Percentiles rank a stretch among this genome's conserved stretches.
phyloP scores from a whole-genome alignment of 352 stramenopile genomes.

The Phytopythium oedochilum region DNA sequence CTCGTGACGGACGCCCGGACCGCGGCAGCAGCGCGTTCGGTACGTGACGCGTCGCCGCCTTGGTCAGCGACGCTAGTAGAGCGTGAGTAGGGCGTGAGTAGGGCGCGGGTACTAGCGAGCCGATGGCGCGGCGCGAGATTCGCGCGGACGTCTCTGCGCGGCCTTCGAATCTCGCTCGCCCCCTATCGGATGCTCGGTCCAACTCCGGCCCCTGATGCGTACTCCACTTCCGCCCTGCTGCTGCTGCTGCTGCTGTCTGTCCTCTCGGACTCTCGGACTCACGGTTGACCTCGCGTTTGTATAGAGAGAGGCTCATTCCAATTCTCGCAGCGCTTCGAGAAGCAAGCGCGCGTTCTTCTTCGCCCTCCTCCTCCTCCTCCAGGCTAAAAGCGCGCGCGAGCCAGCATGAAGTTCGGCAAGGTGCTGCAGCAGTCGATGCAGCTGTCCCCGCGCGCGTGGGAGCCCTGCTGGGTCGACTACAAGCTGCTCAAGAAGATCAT shows the following conservation, averaged over 20 bases:
- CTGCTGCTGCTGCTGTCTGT: background rate
- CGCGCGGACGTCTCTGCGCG: background rate
- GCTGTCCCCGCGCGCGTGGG: conserved; percentile 72
- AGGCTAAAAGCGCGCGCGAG: background rate
- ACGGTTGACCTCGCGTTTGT: no score
- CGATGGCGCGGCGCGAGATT: background rate
- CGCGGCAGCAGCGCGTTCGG: background rate
- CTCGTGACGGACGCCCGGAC: background rate
- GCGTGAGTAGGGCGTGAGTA: background rate
- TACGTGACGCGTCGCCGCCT: no score
- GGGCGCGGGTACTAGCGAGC: no score
- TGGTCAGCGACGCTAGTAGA: background rate
- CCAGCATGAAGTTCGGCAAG: conserved; percentile 85
- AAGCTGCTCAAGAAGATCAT: conserved; percentile 89
- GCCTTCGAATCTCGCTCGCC: background rate
- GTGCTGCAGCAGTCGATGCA: conserved; percentile 85
- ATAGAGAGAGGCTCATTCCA: no score
- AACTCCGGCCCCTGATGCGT: no score
- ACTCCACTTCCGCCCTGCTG: background rate
- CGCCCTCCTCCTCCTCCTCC: no score
- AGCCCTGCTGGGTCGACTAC: conserved; percentile 83
- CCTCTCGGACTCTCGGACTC: no score
- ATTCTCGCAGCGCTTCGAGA: no score
- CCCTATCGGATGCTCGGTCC: no score
- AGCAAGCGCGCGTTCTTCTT: no score